phyloP scores from a whole-genome alignment of 2,329 filamentous ascomycete genomes.

The Curvularia lunata region DNA sequence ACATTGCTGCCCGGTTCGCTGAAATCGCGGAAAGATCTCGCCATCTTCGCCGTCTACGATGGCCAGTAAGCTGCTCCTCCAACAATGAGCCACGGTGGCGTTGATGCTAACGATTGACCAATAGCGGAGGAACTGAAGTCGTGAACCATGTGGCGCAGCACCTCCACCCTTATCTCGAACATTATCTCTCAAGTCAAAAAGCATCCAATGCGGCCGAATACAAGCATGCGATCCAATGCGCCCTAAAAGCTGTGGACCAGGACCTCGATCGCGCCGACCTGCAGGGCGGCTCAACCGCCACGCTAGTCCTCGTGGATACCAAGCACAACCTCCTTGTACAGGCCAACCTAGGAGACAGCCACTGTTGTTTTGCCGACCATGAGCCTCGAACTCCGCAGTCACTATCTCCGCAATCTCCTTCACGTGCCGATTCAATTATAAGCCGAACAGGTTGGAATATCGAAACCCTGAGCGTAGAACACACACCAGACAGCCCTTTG shows the following conservation, averaged over 20 bases:
- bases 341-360: conserved; percentile 34
- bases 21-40: conserved; percentile 32
- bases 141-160: conserved; percentile 27
- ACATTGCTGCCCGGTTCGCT: conserved; percentile 24
- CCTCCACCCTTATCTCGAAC: conserved; percentile 29
- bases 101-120: conserved; percentile 8
- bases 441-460: conserved; percentile 26
- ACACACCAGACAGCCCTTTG: conserved; percentile 25
- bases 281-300: conserved; percentile 33
- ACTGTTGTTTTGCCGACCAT: conserved; percentile 27
- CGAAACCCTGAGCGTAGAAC: conserved; percentile 26
- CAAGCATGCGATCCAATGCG: conserved; percentile 30
- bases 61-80: conserved; percentile 27
- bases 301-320: conserved; percentile 30
- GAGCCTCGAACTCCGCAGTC: conserved; percentile 11
- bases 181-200: conserved; percentile 23
- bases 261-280: conserved; percentile 26
- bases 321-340: conserved; percentile 30
- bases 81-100: not conserved
- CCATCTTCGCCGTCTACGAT: conserved; percentile 33
- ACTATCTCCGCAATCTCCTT: conserved; percentile 8
- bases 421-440: conserved; percentile 9
- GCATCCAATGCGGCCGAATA: conserved; percentile 27
- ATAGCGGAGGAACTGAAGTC: conserved; percentile 29
- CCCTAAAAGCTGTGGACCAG: conserved; percentile 28